Base-by-base conservation (phyloP, 331 rosid species). In the Malus hybrid region DNA sequence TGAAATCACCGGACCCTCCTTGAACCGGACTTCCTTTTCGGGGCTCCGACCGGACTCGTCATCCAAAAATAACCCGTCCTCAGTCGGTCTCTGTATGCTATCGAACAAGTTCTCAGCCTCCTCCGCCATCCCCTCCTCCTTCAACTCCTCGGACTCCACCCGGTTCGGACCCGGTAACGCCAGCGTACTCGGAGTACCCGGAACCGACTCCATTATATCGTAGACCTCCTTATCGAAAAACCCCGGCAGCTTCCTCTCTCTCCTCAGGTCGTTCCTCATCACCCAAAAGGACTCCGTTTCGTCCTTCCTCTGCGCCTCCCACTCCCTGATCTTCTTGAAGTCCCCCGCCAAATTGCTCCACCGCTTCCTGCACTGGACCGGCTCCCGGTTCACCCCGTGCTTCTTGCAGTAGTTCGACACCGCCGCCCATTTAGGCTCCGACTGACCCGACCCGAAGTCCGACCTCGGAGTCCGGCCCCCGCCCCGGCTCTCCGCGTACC, bases 271-370 rank as follows among this genome's bases (percentile, higher is more conserved):
- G 72, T 95, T 95, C 81, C 99, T 86, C 98, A 92, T 90, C 42
- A 86, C 86, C 99, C 99, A 95, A 83, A 89, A 95, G 76, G 99
- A 95, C 42, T 95, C 97, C 74, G 92, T 66, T 39, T 88, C 99
- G 29, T 94, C 97, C 71, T 83, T 85, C 74, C 78, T 81, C 82
- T 80, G 88, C 24, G 84, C 79, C 71, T 92, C 99, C 97, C 99
- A 95, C 82, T 95, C 98, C 80, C 91, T 92, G 75, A 95, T 95
- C 92, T 95, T 95, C 87, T 92, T 95, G 57, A 76, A 95, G 71
- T 95, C 99, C 11, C 99, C 98, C 55, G 98, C 97, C 84, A 95
- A 85, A 77, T 95, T 95, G 83, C 99, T 95, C 99, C 99, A 95
- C 85, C 99, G 72, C 84, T 95, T 95, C 68, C 99, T 88, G 85